These are phyloP conservation scores for Candida nitratophila DNA, from an alignment of 805 yeast genomes.

Conservation along the genomic window DNA sequence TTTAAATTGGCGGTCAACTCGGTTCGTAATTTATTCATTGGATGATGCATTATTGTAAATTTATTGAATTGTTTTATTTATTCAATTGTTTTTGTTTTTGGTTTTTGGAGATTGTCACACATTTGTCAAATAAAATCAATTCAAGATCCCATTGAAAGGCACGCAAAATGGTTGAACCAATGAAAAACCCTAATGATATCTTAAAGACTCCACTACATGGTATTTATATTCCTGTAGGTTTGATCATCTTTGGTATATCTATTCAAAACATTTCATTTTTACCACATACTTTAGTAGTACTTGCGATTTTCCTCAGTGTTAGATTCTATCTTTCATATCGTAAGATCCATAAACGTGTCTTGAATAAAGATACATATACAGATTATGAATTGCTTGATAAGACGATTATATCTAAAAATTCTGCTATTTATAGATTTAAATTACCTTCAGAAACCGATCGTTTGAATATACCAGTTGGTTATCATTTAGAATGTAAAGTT, in stretches of 20 bases:
- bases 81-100: no score
- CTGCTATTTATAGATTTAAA: conserved; percentile 70
- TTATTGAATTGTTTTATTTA: no score
- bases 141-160: no score
- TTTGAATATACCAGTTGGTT: conserved; percentile 66
- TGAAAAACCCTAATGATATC: background rate
- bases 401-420: conserved; percentile 62
- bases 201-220: conserved; percentile 70
- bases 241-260: conserved; percentile 53
- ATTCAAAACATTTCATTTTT: conserved; percentile 45
- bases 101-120: no score
- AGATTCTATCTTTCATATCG: conserved; percentile 30
- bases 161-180: background rate
- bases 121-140: no score
- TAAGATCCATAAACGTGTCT: conserved; percentile 32
- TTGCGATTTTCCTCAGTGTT: conserved; percentile 30
- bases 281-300: conserved; percentile 34
- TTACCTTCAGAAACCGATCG: conserved; percentile 53
- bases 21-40: no score
- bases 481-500: conserved; percentile 56
- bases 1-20: no score
- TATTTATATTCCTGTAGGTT: conserved; percentile 59
- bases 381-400: conserved; percentile 66
- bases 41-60: no score
- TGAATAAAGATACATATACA: conserved; percentile 49